These are phyloP conservation scores for Dothidotthia symphoricarpi DNA, from an alignment of 2,329 filamentous ascomycete genomes.

Conservation along the genomic window DNA sequence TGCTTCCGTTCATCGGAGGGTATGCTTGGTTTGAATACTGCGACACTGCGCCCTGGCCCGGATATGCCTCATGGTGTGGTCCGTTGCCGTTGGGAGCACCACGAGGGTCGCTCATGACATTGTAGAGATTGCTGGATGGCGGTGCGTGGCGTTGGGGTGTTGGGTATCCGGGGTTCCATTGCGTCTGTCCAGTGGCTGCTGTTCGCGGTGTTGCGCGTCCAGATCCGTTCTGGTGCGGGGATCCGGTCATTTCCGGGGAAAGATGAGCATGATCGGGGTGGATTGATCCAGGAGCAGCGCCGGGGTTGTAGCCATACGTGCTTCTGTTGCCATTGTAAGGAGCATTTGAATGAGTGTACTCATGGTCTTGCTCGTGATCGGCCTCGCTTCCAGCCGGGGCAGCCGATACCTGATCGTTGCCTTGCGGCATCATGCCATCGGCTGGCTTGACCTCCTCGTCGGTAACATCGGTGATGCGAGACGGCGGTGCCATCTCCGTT, in stretches of 20 bases:
- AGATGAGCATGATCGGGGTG: constrained; percentile 73
- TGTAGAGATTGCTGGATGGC: constrained; percentile 80
- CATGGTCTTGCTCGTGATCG: constrained; percentile 73
- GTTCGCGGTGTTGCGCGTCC: constrained; percentile 85
- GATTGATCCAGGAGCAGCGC: constrained; percentile 63
- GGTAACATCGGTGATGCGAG: constrained; percentile 60
- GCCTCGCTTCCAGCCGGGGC: constrained; percentile 62
- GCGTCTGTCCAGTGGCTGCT: constrained; percentile 66
- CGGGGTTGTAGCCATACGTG: constrained; percentile 73
- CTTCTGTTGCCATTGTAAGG: constrained; percentile 69
- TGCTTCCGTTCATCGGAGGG: constrained; percentile 62
- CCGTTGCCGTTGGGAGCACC: constrained; percentile 63
- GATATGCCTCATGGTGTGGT: constrained; percentile 67
- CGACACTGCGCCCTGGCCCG: constrained; percentile 57
- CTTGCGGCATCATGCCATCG: constrained; percentile 57
- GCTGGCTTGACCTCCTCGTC: constrained; percentile 62
- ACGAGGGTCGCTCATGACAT: constrained; percentile 80
- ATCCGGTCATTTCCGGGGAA: constrained; percentile 78
- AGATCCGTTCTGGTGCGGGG: constrained; percentile 77
- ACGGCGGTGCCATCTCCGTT: constrained; percentile 83
- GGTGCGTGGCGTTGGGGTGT: constrained; percentile 71
- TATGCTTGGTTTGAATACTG: constrained; percentile 62
- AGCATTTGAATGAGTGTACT: constrained; percentile 80
- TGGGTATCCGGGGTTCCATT: constrained; percentile 72
- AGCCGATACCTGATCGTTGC: constrained; percentile 53